Percentiles rank a stretch among this genome's conserved stretches.
Conservation (phyloP, 2,329 filamentous ascomycete genomes). For the Myriosclerotinia duriaeana region DNA sequence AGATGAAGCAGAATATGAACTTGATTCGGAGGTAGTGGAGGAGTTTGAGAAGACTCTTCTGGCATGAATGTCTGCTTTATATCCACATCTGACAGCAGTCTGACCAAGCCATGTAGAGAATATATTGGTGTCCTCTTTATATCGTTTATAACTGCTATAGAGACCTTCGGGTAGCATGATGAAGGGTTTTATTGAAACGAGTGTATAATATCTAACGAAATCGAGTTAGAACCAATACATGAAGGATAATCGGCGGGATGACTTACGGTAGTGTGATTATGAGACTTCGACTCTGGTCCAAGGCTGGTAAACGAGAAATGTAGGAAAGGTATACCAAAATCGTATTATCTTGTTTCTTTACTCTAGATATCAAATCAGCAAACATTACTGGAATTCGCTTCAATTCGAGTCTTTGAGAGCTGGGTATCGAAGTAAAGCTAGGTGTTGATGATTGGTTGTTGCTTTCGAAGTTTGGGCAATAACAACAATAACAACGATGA, state of each 20-base stretch:
- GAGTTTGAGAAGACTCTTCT: not conserved
- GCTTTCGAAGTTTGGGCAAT: not conserved
- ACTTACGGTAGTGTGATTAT: not conserved
- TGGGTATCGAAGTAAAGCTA: not conserved
- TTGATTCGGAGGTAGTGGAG: not conserved
- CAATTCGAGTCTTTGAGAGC: not conserved
- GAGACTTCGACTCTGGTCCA: not conserved
- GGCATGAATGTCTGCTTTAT: not conserved
- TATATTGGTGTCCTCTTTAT: conserved; percentile 16
- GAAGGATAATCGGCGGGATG: not conserved
- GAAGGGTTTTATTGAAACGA: not conserved
- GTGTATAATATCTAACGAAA: not conserved
- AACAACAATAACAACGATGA: not conserved
- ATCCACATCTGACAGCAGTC: conserved; percentile 1
- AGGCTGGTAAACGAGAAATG: not conserved
- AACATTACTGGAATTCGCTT: not conserved
- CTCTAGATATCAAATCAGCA: not conserved
- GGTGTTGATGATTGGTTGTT: not conserved
- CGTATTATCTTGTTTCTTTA: not conserved
- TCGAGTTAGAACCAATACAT: too few species aligned
- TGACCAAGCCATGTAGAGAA: conserved; percentile 5
- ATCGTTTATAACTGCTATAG: conserved; percentile 10
- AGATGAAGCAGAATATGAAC: not conserved
- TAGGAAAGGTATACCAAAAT: not conserved
- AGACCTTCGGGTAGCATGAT: conserved; percentile 15